Conservation (phyloP, 306 rosid species). For the Fragaria ananassa region DNA sequence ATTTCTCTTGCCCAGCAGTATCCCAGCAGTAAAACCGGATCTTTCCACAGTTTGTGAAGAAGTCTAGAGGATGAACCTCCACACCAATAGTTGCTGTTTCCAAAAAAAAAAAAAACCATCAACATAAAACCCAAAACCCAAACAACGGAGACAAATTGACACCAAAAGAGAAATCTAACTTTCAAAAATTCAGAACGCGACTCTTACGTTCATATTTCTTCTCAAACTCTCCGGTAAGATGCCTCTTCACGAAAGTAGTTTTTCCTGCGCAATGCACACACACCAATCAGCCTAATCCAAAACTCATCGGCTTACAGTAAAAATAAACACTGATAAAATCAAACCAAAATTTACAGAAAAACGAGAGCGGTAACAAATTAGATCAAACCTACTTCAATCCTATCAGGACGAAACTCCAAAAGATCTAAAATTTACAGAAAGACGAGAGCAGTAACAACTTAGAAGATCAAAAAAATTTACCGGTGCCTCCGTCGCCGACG, state of each 20-base stretch:
- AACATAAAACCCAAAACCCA: background rate
- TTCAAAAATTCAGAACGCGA: background rate
- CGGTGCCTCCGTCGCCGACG: constrained; percentile 82
- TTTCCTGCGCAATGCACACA: constrained; percentile 41
- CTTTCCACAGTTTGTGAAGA: constrained; percentile 62
- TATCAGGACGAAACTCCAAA: background rate
- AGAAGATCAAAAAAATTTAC: constrained; percentile 7
- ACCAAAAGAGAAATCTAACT: background rate
- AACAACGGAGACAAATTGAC: background rate
- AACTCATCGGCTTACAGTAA: background rate
- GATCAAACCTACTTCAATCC: background rate
- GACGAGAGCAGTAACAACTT: background rate
- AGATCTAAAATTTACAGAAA: background rate
- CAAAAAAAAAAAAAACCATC: background rate
- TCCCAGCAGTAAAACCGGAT: constrained; percentile 81
- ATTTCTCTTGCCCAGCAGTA: constrained; percentile 81
- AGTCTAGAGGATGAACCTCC: constrained; percentile 78
- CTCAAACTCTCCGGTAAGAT: constrained; percentile 74
- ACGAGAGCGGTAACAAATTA: no score
- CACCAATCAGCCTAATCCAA: background rate
- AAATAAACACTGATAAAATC: background rate
- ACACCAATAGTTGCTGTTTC: constrained; percentile 71
- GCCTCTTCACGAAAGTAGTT: constrained; percentile 76
- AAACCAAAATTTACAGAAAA: no score
- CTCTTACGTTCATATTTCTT: constrained; percentile 72